phyloP scores from a whole-genome alignment of 371 early-diverging fungal genomes.

The Parasitella parasitica region DNA sequence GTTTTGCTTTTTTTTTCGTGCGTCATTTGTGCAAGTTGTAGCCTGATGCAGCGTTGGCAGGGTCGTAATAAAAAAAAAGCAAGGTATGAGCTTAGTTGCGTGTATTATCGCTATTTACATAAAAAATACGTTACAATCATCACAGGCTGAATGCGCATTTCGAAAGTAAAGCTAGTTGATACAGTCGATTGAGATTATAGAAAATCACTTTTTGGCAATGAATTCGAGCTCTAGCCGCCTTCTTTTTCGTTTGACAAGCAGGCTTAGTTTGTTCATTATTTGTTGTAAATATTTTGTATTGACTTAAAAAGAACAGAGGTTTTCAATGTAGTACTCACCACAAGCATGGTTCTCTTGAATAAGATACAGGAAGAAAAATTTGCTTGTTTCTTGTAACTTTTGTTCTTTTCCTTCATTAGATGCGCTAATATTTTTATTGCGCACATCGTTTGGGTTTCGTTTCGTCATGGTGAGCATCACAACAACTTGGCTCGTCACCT shows the following conservation, averaged over 20 bases:
- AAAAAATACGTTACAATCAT: constrained; percentile 58
- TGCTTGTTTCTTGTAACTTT: neutral
- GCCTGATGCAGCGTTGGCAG: constrained; percentile 78
- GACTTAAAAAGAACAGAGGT: neutral
- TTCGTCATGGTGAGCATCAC: too few relatives aligned
- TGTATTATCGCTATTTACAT: too few relatives aligned
- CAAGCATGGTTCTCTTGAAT: too few relatives aligned
- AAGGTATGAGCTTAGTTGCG: too few relatives aligned
- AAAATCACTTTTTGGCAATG: constrained; percentile 49
- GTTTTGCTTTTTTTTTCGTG: constrained; percentile 84
- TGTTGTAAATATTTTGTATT: constrained; percentile 2
- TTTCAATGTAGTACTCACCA: neutral
- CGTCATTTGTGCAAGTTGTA: constrained; percentile 73
- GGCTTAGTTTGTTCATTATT: constrained; percentile 20
- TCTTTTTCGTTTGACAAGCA: constrained; percentile 25
- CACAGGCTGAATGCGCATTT: constrained; percentile 61
- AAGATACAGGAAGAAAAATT: neutral
- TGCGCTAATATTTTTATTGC: too few relatives aligned
- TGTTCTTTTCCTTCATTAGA: neutral
- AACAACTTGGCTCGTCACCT: too few relatives aligned
- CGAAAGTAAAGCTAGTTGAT: neutral
- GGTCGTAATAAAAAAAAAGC: constrained; percentile 62
- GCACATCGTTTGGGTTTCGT: too few relatives aligned
- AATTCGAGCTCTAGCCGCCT: constrained; percentile 43
- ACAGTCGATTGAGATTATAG: neutral